Conservation (phyloP, 257 asterid species). For the Scutellaria barbata region DNA sequence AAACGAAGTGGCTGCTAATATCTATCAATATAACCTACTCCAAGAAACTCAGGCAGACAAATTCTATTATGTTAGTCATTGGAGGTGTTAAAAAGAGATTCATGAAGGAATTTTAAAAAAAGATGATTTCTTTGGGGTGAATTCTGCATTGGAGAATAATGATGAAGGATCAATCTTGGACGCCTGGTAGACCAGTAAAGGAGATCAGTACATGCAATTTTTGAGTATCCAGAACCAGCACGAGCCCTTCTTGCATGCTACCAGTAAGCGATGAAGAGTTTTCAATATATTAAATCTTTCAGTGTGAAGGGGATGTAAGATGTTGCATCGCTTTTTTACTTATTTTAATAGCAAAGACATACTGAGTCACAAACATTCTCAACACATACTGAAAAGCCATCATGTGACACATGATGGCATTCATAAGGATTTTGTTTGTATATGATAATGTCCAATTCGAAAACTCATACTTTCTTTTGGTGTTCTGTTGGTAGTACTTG, state of each 20-base stretch:
- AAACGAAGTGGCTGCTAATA: neutral
- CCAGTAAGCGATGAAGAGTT: neutral
- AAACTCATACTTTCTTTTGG: too few relatives aligned
- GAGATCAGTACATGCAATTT: neutral
- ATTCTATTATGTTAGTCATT: neutral
- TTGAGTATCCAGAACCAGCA: neutral
- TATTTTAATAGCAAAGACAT: neutral
- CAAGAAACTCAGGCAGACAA: conserved; percentile 8
- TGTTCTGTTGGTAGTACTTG: too few relatives aligned
- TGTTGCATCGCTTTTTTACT: too few relatives aligned
- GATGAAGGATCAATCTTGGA: neutral
- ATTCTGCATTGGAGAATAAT: neutral
- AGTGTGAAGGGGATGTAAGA: too few relatives aligned
- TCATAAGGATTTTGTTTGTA: too few relatives aligned
- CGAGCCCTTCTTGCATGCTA: neutral
- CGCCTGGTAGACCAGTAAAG: neutral
- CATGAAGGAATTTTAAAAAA: neutral
- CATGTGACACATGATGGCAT: neutral
- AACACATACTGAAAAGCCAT: neutral
- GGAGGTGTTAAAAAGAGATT: neutral
- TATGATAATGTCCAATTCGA: too few relatives aligned
- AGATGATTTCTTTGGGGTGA: neutral
- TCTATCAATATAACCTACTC: neutral
- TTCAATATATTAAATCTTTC: neutral
- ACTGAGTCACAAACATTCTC: neutral